These are phyloP conservation scores for Pseudonitzschia pungens DNA, from an alignment of 108 stramenopile species.

Conservation along the genomic window DNA sequence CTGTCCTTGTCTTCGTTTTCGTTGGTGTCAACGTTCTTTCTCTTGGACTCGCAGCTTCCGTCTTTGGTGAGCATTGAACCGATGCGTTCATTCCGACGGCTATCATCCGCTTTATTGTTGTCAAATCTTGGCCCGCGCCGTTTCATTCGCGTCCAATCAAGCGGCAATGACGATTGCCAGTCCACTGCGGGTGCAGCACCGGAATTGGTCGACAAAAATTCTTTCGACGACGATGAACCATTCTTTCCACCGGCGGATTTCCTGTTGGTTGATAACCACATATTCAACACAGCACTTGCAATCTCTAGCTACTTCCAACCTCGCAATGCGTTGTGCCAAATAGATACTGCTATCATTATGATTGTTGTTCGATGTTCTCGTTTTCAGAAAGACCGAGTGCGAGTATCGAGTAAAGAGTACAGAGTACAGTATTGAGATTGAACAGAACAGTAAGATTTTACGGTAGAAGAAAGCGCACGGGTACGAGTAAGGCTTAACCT, in stretches of 20 bases:
- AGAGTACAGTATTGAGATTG: too few species aligned
- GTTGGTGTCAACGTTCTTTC: too few species aligned
- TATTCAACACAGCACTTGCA: not conserved
- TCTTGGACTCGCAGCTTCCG: too few species aligned
- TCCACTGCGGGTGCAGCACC: not conserved
- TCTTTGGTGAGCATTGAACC: not conserved
- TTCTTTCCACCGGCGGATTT: not conserved
- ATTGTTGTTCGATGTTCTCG: too few species aligned
- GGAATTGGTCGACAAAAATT: not conserved
- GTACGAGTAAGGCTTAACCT: too few species aligned
- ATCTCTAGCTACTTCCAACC: not conserved
- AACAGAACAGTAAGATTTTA: too few species aligned
- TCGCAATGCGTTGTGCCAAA: too few species aligned
- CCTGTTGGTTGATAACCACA: constrained; percentile 8
- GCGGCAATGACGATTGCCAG: constrained; percentile 34
- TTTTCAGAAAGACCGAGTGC: too few species aligned
- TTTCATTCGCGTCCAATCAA: constrained; percentile 52
- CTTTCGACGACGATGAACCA: not conserved
- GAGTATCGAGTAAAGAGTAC: too few species aligned
- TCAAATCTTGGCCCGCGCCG: constrained; percentile 26
- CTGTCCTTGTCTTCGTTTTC: constrained; percentile 9
- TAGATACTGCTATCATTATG: too few species aligned
- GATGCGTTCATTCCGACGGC: not conserved
- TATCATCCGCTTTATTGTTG: constrained; percentile 11
- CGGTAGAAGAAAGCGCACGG: too few species aligned